These are phyloP conservation scores for Sesbania bispinosa DNA, from an alignment of 306 rosid species.

Conservation along the genomic window DNA sequence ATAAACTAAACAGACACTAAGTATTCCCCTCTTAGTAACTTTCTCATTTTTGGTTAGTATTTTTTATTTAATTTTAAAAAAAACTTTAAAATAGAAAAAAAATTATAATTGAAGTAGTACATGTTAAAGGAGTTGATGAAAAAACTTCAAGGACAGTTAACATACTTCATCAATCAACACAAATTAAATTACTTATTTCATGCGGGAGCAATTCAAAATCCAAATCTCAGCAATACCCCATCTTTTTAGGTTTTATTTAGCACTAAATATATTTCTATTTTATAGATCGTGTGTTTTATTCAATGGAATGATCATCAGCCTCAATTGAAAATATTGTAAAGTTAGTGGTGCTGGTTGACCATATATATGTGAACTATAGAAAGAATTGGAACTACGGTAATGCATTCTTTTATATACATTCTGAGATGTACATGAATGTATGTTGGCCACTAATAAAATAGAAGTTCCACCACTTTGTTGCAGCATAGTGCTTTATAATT, in stretches of 20 bases:
- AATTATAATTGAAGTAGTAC: too few species aligned
- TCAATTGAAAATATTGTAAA: not conserved
- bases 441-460: conserved; percentile 27
- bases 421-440: conserved; percentile 22
- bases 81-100: too few species aligned
- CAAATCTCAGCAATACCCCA: not conserved
- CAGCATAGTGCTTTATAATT: conserved; percentile 23
- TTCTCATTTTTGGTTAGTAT: too few species aligned
- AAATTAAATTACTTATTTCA: not conserved
- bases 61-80: not conserved
- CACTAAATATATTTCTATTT: not conserved
- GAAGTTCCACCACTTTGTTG: conserved; percentile 17
- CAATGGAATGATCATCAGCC: not conserved
- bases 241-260: not conserved
- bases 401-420: not conserved
- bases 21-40: too few species aligned
- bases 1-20: too few species aligned
- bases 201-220: not conserved
- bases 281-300: not conserved
- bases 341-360: conserved; percentile 21
- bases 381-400: not conserved
- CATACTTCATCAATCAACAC: not conserved
- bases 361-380: not conserved
- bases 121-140: too few species aligned
- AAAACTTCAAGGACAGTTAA: not conserved